phyloP scores from a whole-genome alignment of 192 early-diverging fungal species.

The Entrophospora sp. region DNA sequence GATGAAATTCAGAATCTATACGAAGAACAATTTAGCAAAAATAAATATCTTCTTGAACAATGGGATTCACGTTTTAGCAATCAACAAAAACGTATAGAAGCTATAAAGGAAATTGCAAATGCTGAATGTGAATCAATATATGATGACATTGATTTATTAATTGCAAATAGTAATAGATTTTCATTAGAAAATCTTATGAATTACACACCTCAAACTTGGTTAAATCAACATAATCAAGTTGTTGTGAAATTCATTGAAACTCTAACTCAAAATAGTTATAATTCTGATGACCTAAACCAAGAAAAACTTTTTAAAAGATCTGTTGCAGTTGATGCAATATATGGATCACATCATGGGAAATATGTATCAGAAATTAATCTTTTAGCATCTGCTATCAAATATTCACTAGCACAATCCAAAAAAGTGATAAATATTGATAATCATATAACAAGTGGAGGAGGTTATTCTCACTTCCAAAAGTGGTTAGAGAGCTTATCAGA shows the following conservation, averaged over 20 bases:
- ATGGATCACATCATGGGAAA: too few relatives aligned
- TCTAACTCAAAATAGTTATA: too few relatives aligned
- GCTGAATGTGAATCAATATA: neutral
- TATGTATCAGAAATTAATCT: too few relatives aligned
- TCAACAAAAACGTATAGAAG: constrained; percentile 4
- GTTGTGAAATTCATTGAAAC: too few relatives aligned
- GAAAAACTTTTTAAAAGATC: too few relatives aligned
- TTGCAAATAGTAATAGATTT: neutral
- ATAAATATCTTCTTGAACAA: neutral
- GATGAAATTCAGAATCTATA: neutral
- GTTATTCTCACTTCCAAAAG: too few relatives aligned
- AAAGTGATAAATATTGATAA: neutral
- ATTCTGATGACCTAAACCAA: too few relatives aligned
- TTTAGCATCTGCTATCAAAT: too few relatives aligned
- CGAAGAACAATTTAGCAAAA: neutral
- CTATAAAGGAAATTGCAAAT: constrained; percentile 2
- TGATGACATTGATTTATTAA: neutral
- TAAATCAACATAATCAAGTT: neutral
- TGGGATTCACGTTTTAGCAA: constrained; percentile 3
- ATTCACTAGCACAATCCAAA: too few relatives aligned
- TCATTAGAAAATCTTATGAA: too few relatives aligned
- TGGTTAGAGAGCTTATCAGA: neutral
- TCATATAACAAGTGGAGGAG: neutral
- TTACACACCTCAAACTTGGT: neutral
- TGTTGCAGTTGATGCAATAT: too few relatives aligned